Conservation (phyloP, 2,329 filamentous ascomycete species). For the Phaeosphaeriaceae sp. region DNA sequence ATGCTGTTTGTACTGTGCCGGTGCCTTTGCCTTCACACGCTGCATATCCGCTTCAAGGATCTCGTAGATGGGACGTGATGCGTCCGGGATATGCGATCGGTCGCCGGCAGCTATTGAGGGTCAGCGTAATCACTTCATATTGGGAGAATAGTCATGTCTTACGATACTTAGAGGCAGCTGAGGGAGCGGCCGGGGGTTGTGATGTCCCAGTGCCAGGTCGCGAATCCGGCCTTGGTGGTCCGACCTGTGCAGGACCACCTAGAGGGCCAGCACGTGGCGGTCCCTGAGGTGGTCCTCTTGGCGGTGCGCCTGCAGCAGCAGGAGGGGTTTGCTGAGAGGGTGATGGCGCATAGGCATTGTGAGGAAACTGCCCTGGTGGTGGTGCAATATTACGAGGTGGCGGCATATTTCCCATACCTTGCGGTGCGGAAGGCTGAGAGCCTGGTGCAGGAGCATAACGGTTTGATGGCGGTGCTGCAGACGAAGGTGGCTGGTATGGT, state of each 20-base stretch:
- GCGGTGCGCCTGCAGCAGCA: slow-evolving; percentile 53
- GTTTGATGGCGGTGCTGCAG: slow-evolving; percentile 64
- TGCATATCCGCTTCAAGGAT: slow-evolving; percentile 85
- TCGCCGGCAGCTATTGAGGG: slow-evolving; percentile 69
- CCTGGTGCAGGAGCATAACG: slow-evolving; percentile 72
- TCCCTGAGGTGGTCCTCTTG: slow-evolving; percentile 41
- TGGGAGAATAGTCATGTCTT: slow-evolving; percentile 45
- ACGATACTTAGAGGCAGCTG: slow-evolving; percentile 72
- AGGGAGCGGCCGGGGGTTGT: slow-evolving; percentile 49
- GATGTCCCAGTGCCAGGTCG: slow-evolving; percentile 58
- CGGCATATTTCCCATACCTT: slow-evolving; percentile 43
- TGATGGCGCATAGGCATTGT: slow-evolving; percentile 47
- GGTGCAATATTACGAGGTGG: slow-evolving; percentile 53
- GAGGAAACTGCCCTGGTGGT: slow-evolving; percentile 47
- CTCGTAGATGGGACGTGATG: slow-evolving; percentile 79
- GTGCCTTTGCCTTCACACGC: slow-evolving; percentile 83
- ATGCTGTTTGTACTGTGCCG: slow-evolving; percentile 83
- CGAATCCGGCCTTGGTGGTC: slow-evolving; percentile 48
- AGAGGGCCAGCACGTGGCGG: slow-evolving; percentile 55
- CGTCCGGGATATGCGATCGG: slow-evolving; percentile 82
- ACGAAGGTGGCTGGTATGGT: slow-evolving; percentile 83
- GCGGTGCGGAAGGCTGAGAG: slow-evolving; percentile 55
- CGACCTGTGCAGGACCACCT: slow-evolving; percentile 44
- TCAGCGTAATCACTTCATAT: neutral
- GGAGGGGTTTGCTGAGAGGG: slow-evolving; percentile 46